phyloP scores from a whole-genome alignment of 2,329 filamentous ascomycete genomes.

The Fusarium verrucosum region DNA sequence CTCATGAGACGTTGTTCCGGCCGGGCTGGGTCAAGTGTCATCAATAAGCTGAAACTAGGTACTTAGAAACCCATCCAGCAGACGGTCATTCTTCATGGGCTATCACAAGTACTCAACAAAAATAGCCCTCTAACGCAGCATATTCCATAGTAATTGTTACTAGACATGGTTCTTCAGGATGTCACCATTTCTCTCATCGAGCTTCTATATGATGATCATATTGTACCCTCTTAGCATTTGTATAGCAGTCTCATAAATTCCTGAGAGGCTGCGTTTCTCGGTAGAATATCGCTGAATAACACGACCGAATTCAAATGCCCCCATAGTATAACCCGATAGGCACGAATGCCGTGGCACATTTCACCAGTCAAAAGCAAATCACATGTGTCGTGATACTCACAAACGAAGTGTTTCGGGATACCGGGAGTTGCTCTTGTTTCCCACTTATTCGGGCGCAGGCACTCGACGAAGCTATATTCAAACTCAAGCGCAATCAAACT shows the following conservation, averaged over 20 bases:
- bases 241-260: no score
- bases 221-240: no score
- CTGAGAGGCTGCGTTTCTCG: no score
- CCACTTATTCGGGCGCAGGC: not conserved
- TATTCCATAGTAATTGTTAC: not conserved
- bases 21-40: not conserved
- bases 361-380: not conserved
- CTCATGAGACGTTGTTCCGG: not conserved
- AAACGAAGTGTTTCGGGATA: not conserved
- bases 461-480: not conserved
- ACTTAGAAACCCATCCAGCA: not conserved
- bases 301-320: no score
- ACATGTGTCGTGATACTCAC: not conserved
- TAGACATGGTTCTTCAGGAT: no score
- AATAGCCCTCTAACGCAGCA: not conserved
- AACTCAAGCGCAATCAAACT: not conserved
- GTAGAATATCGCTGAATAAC: no score
- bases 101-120: not conserved
- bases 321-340: no score
- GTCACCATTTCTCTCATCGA: no score
- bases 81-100: not conserved
- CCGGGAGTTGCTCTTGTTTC: not conserved
- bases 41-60: no score
- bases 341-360: no score
- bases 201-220: no score